Percentiles rank a stretch among this genome's conserved stretches.
These are phyloP conservation scores for Macrocystidia cucumis DNA, from an alignment of 1,284 basidiomycete species.

Conservation along the genomic window DNA sequence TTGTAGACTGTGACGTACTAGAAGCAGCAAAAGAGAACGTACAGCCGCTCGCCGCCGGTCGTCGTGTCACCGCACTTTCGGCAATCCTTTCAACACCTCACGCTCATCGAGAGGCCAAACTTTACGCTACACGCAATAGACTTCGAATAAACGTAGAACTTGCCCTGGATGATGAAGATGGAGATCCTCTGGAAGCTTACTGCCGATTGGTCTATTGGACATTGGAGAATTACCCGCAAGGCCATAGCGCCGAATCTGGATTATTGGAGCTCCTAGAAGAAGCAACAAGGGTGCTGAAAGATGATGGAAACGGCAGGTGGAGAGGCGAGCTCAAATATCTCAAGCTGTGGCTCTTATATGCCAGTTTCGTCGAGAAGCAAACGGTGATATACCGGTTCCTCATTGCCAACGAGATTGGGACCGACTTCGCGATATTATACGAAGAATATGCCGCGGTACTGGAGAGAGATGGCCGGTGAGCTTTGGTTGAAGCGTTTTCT, in stretches of 20 bases:
- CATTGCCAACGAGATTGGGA: conserved; percentile 86
- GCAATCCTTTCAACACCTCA: conserved; percentile 67
- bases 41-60: conserved; percentile 66
- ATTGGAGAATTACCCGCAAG: conserved; percentile 38
- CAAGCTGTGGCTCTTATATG: conserved; percentile 90
- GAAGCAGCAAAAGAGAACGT: conserved; percentile 81
- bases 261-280: conserved; percentile 38
- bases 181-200: conserved; percentile 37
- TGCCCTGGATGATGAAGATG: conserved; percentile 34
- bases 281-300: conserved; percentile 33
- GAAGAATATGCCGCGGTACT: conserved; percentile 85
- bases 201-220: conserved; percentile 39
- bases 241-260: conserved; percentile 36
- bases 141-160: conserved; percentile 38
- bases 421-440: conserved; percentile 75
- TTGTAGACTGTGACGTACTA: conserved; percentile 74
- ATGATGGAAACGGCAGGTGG: conserved; percentile 30
- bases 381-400: conserved; percentile 80
- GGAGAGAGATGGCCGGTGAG: conserved; percentile 53
- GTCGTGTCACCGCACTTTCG: conserved; percentile 67
- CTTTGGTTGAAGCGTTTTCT: conserved; percentile 9
- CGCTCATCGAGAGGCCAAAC: conserved; percentile 59
- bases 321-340: conserved; percentile 75
- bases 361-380: conserved; percentile 70
- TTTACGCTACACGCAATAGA: conserved; percentile 52